Base-by-base conservation (phyloP, 2,329 filamentous ascomycete genomes). In the Fusarium sacchari region DNA sequence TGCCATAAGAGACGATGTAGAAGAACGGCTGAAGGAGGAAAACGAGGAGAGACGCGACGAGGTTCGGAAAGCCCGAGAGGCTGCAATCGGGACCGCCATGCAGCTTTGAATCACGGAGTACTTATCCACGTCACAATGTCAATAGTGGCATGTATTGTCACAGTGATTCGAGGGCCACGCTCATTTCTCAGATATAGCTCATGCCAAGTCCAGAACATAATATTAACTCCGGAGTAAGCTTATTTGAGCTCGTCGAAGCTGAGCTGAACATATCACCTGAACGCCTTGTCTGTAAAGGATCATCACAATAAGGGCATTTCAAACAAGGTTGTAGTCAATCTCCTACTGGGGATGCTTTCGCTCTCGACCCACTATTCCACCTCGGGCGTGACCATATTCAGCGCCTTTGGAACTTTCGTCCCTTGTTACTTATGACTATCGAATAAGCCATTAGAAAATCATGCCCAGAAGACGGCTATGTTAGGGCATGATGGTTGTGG, bases 1-100 rank as follows among this genome's bases (percentile, higher is more conserved):
- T 24, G 90, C 87, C 46, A 86, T 93, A 17, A 86, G 93, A 72
- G 89, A 92, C 64, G 89, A 93, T 61, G 89, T 94, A 2, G 93
- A 95, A 78, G 87, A 89, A 60, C 84, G 88, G 72, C 81, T 94
- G 55, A 90, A 89, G 75, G 92, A 94, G 77, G 89, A 92, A 79
- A 85, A 84, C 22, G 88, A 91, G 60, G 89, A 91, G 64, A 86
- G 84, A 71, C 86, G 91, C 69, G 88, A 90, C 28, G 80, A 83
- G 36, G 78, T 87, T 50, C 86, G 90, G 64, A 86, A 82, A 72
- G 82, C 86, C 22, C 85, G 84, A 52, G 89, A 93, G 77, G 88
- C 89, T 69, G 90, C 87, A 4, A 76, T 90, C 6, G 90, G 89
- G 18, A 84, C 84, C 18, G 82, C 85, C 6, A 89, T 90, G 89